Evolutionary conservation across 2,329 filamentous ascomycete genomes (phyloP), one percentile per base, ranked within the genome.

Genomic region (Colletotrichum gigasporum): DNA sequence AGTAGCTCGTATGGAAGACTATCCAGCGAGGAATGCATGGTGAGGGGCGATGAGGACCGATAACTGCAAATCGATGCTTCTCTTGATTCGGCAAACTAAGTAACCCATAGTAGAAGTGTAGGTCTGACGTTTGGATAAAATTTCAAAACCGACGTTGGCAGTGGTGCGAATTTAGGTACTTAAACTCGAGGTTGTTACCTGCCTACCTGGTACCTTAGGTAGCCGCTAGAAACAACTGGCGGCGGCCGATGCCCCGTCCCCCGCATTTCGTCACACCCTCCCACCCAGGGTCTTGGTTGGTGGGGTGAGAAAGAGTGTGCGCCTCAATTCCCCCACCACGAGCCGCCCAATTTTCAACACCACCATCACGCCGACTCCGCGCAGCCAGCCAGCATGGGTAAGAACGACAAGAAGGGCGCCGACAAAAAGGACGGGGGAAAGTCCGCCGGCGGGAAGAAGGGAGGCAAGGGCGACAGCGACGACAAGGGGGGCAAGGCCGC

Each of bases 401-500:
- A 65, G 14, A 65, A 65, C 58, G 63, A 65, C 50, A 65, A 62
- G 58, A 65, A 65, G 22, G 44, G 57, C 14, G 62, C 62, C 30
- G 77, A 79, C 67, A 80, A 79, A 65, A 80, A 80, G 55, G 62
- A 61, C 32, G 54, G 47, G 16, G 52, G 42, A n/a, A 57, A 66
- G 52, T 20, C 72, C 69, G 48, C 30, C 41, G 75, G 75, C 41
- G 71, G 72, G 52, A 79, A 80, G 41, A 81, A 80, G 65, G 70
- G 69, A 5, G 71, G 68, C 35, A 76, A 75, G 63, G 65, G 57
- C 30, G 72, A 71, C 3, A 72, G 68, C 52, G 72, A 70, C 48
- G 73, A 72, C 24, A 75, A 73, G 39, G 66, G 69, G 10, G 73
- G 74, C 41, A 85, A 85, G 69, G 78, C 82, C n/a, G n/a, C n/a